Evolutionary conservation across 2,329 filamentous ascomycete genomes (phyloP).

Genomic region (Curvularia eragrostidis): DNA sequence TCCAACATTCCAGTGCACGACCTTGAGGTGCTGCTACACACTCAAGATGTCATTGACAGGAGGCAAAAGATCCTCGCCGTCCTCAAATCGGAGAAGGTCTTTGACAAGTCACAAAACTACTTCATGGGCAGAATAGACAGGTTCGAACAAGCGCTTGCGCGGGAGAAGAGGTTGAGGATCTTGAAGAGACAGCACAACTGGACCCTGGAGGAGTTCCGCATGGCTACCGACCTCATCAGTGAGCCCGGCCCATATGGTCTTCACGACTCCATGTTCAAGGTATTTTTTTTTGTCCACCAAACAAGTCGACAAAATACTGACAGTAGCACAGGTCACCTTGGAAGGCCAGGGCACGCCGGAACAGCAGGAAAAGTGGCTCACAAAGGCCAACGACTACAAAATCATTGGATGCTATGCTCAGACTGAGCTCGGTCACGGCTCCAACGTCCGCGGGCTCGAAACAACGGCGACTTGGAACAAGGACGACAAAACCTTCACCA

Average conservation of each 20-base stretch:
- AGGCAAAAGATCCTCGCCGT: constrained; percentile 68
- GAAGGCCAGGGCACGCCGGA: constrained; percentile 74
- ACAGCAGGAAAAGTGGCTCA: constrained; percentile 75
- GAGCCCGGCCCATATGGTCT: constrained; percentile 78
- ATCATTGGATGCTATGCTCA: constrained; percentile 82
- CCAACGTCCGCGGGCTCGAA: constrained; percentile 68
- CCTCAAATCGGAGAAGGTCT: constrained; percentile 71
- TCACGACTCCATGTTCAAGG: constrained; percentile 74
- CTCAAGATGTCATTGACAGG: constrained; percentile 67
- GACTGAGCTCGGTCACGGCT: constrained; percentile 80
- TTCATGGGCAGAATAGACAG: constrained; percentile 73
- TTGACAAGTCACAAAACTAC: constrained; percentile 81
- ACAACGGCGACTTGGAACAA: constrained; percentile 77
- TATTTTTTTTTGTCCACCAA: constrained; percentile 43
- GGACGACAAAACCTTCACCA: constrained; percentile 74
- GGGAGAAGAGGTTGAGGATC: constrained; percentile 73
- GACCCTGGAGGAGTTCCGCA: constrained; percentile 67
- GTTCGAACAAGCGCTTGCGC: constrained; percentile 72
- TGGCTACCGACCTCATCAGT: constrained; percentile 72
- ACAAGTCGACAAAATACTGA: constrained; percentile 14
- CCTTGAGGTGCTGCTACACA: constrained; percentile 73
- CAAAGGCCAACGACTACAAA: constrained; percentile 71
- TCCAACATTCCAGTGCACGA: constrained; percentile 72
- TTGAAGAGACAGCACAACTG: constrained; percentile 72
- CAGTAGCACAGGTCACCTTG: constrained; percentile 63